These are phyloP conservation scores for Apiotrichum brassicae DNA, from an alignment of 1,284 basidiomycete species.

Conservation along the genomic window DNA sequence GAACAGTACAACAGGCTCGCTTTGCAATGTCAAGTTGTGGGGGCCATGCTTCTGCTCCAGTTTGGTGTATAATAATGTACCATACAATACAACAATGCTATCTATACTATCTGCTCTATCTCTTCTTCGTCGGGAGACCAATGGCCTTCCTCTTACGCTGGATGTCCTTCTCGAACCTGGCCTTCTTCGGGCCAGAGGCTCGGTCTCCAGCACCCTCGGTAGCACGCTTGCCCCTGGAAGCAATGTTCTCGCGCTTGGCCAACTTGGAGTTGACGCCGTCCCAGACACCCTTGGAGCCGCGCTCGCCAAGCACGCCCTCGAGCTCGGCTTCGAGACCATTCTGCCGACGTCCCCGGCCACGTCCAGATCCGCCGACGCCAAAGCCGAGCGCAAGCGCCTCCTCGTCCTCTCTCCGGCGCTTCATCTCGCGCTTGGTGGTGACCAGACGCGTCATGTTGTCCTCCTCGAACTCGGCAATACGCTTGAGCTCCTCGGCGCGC, in stretches of 20 bases:
- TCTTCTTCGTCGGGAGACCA: conserved; percentile 12
- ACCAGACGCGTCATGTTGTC: conserved; percentile 89
- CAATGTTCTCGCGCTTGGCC: conserved; percentile 59
- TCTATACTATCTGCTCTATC: neutral
- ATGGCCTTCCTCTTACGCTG: conserved; percentile 42
- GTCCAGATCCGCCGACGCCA: conserved; percentile 38
- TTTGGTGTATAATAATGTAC: neutral
- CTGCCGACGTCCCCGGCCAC: conserved; percentile 56
- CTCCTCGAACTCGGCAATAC: conserved; percentile 88
- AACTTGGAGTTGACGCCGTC: conserved; percentile 48
- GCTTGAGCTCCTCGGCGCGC: conserved; percentile 59
- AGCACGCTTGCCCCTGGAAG: conserved; percentile 44
- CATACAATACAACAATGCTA: neutral
- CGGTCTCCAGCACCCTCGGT: conserved; percentile 5
- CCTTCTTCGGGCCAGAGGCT: conserved; percentile 56
- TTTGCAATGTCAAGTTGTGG: too few relatives aligned
- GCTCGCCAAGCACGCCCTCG: conserved; percentile 64
- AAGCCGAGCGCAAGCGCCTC: conserved; percentile 82
- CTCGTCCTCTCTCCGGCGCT: conserved; percentile 74
- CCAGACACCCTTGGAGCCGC: conserved; percentile 46
- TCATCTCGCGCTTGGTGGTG: conserved; percentile 83
- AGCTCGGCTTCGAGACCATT: conserved; percentile 80
- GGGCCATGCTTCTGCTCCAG: too few relatives aligned
- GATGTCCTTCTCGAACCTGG: conserved; percentile 68
- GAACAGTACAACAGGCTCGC: too few relatives aligned